Evolutionary conservation across 2,329 filamentous ascomycete genomes (phyloP).

Genomic region (Calonectria crousiana): DNA sequence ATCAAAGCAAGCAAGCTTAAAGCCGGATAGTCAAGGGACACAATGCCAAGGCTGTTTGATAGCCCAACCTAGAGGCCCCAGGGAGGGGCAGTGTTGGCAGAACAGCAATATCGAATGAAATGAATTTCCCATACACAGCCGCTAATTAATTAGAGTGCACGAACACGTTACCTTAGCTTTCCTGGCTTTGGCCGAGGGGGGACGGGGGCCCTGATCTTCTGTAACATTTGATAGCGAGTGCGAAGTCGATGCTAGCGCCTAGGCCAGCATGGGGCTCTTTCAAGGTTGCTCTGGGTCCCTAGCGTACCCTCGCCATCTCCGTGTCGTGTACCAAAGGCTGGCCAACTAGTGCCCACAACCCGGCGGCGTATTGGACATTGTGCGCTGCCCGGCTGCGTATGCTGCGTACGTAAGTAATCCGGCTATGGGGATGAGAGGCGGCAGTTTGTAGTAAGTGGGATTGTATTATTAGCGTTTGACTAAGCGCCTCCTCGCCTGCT

Average conservation of each 20-base stretch:
- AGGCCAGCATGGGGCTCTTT: not conserved
- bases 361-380: not conserved
- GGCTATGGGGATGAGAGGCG: not conserved
- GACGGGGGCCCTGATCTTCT: conserved; percentile 1
- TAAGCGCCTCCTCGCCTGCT: not conserved
- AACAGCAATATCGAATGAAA: not conserved
- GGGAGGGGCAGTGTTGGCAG: not conserved
- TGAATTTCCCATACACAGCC: not conserved
- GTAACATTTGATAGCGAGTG: conserved; percentile 4
- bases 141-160: conserved; percentile 14
- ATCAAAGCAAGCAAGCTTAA: not conserved
- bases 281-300: conserved; percentile 10
- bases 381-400: not conserved
- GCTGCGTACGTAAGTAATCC: not conserved
- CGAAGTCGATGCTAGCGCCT: conserved; percentile 4
- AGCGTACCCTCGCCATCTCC: conserved; percentile 8
- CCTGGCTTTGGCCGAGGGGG: not conserved
- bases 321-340: not conserved
- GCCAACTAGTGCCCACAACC: not conserved
- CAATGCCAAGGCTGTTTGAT: conserved; percentile 6
- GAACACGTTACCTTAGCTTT: conserved; percentile 10
- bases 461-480: not conserved
- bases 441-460: not conserved
- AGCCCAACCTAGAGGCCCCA: not conserved
- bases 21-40: not conserved